phyloP scores from a whole-genome alignment of 345 rosid genomes.

The Corymbia maculata region DNA sequence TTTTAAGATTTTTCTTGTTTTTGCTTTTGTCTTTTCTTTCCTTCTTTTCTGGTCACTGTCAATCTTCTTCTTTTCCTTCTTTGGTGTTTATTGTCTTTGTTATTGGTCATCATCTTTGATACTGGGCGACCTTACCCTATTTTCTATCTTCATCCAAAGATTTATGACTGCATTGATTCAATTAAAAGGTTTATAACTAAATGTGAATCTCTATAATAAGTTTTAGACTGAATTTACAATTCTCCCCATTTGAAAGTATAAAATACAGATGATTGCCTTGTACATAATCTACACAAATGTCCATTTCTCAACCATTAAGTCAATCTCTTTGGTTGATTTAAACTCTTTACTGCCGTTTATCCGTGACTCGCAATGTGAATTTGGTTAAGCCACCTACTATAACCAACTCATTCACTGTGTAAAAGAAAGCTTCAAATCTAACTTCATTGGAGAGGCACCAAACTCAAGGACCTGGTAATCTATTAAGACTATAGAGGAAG shows the following conservation, averaged over 20 bases:
- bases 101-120: neutral
- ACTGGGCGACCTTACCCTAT: neutral
- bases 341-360: neutral
- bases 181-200: neutral
- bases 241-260: neutral
- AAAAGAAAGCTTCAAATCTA: neutral
- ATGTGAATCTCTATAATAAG: neutral
- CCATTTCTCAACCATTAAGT: neutral
- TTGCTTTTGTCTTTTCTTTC: neutral
- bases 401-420: neutral
- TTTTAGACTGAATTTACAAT: neutral
- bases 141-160: neutral
- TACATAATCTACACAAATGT: neutral
- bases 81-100: neutral
- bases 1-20: neutral
- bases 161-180: neutral
- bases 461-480: neutral
- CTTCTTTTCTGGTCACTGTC: neutral
- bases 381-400: neutral
- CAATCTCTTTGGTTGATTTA: neutral
- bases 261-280: neutral
- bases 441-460: neutral
- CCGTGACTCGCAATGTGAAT: neutral
- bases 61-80: neutral
- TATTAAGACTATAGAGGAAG: neutral